Evolutionary conservation across 352 stramenopile genomes (phyloP), one percentile per base, ranked within the genome.

Genomic region (Phytophthora megakarya): DNA sequence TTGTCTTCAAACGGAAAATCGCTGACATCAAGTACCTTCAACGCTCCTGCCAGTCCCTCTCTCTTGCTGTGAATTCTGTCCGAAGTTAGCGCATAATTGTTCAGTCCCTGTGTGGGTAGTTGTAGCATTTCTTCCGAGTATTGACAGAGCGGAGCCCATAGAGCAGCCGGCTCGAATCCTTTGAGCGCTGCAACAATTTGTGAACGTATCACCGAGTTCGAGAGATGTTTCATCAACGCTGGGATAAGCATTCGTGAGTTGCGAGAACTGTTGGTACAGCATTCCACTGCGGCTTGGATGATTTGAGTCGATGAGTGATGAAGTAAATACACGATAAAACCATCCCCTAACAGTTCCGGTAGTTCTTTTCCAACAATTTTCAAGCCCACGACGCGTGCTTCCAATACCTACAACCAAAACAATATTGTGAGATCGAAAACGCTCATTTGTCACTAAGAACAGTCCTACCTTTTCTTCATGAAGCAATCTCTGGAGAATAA

Each of bases 161-260:
- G 61, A 5, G 85, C 72, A 28, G 61, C 52, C 3, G 81, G 74
- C 5, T 93, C 81, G 54, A 93, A 96, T 26, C 73, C 75, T 19
- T 90, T 84, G 2, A 96, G 70, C 8, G 85, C 82, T 5, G 74
- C 65, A 1, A 96, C 82, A 38, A 92, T 81, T 59, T 92, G 78
- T 2, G 78, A 67, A 0, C 84, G 82, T 30, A 94, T 52, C 15
- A 80, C 57, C 3, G 84, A 81, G 48, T 93, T 88, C 3, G 82
- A 62, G 0, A 96, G 64, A 55, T 91, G 85, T 43, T 96, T 92
- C 46, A 96, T 75, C 6, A 96, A 60, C 0, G 87, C 83, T 3
- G 87, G 87, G 30, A 96, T 89, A 2, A 96, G 68, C 84, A 96
- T 96, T 49, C 86, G 72, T 1, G 87, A 96, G 47, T 81, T 82